phyloP scores from a whole-genome alignment of 768 basidiomycete genomes.

The Amanita inopinata region DNA sequence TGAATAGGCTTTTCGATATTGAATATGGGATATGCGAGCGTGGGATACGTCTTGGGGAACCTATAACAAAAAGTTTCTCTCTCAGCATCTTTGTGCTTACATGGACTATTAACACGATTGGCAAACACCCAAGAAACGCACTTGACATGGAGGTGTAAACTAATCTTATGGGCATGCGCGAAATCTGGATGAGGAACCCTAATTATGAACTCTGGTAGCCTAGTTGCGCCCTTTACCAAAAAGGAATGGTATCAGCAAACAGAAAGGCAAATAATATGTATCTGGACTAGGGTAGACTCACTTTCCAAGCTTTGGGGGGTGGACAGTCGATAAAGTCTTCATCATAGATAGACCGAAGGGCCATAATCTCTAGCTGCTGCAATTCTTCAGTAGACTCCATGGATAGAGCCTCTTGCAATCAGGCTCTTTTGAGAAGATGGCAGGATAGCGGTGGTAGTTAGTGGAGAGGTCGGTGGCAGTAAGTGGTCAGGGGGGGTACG shows the following conservation, averaged over 20 bases:
- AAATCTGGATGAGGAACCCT: constrained; percentile 58
- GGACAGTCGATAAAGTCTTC: constrained; percentile 67
- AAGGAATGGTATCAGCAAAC: constrained; percentile 6
- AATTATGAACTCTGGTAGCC: constrained; percentile 70
- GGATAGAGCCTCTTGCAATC: constrained; percentile 20
- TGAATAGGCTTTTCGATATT: constrained; percentile 54
- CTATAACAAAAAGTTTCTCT: constrained; percentile 30
- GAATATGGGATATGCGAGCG: constrained; percentile 55
- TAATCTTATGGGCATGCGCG: constrained; percentile 45
- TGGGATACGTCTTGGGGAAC: constrained; percentile 79
- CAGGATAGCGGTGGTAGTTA: constrained; percentile 12
- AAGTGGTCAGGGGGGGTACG: constrained; percentile 12
- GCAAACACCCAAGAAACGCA: constrained; percentile 25
- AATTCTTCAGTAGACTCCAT: constrained; percentile 73
- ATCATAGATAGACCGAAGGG: constrained; percentile 71
- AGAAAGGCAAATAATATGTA: background rate
- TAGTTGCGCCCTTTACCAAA: constrained; percentile 45
- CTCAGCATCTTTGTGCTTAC: too few relatives aligned
- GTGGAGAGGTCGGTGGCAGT: constrained; percentile 16
- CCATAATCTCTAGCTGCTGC: constrained; percentile 62
- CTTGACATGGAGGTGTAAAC: constrained; percentile 63
- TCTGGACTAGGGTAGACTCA: constrained; percentile 18
- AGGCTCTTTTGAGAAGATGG: too few relatives aligned
- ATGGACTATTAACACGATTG: too few relatives aligned
- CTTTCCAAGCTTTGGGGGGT: constrained; percentile 81